A percentile compares a stretch with the other conserved stretches of the same genome.
Conservation (phyloP, 1,139 yeast genomes). For the Yarrowia galli region DNA sequence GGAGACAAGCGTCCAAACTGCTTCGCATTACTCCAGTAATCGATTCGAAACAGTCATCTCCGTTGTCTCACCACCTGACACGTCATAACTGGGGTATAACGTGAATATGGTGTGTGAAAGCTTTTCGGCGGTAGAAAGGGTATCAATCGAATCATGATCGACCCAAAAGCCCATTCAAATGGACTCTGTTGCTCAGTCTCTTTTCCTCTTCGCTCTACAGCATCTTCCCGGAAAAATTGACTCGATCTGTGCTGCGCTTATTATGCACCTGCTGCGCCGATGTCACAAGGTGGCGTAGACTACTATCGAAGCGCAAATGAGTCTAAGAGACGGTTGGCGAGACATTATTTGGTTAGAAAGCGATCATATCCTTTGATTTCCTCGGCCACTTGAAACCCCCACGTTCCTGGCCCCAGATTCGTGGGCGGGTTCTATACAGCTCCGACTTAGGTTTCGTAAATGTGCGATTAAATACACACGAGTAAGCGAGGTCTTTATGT, state of each 20-base stretch:
- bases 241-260: conserved; percentile 28
- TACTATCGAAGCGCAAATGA: neutral
- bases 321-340: neutral
- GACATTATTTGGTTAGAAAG: neutral
- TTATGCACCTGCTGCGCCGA: conserved; percentile 33
- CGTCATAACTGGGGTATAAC: conserved; percentile 25
- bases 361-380: neutral
- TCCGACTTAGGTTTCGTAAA: conserved; percentile 15
- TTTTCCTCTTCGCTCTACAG: neutral
- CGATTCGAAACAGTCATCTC: neutral
- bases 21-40: neutral
- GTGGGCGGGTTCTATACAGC: neutral
- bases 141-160: neutral
- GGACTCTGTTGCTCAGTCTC: too few relatives aligned
- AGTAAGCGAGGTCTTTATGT: neutral
- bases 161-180: neutral
- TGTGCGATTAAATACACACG: neutral
- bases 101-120: neutral
- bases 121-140: neutral
- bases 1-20: too few relatives aligned
- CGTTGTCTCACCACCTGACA: conserved; percentile 18
- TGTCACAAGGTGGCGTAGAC: conserved; percentile 33
- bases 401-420: neutral
- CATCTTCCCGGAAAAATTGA: neutral
- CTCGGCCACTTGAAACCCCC: neutral